These are phyloP conservation scores for Leptosphaerulina australis DNA, from an alignment of 2,329 filamentous ascomycete species.

Conservation along the genomic window DNA sequence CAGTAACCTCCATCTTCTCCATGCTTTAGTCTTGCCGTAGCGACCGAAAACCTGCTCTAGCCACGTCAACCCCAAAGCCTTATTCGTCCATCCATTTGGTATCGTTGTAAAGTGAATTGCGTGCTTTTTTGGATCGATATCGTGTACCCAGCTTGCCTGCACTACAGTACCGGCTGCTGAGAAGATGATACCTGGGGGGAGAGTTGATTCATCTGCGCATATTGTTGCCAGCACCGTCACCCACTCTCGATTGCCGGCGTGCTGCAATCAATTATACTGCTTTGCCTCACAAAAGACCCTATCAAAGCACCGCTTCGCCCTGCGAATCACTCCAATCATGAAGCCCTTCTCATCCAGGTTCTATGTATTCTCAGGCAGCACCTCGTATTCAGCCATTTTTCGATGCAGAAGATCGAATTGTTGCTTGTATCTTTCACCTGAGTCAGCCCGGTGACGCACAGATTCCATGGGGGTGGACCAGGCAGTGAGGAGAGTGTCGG, in stretches of 20 bases:
- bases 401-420: background rate
- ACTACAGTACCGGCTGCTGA: conserved; percentile 2
- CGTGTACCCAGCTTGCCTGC: conserved; percentile 12
- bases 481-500: no score
- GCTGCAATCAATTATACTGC: background rate
- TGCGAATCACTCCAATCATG: background rate
- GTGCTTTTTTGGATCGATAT: conserved; percentile 4
- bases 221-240: conserved; percentile 17
- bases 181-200: conserved; percentile 19
- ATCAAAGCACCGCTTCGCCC: background rate
- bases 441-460: background rate
- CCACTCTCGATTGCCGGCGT: conserved; percentile 15
- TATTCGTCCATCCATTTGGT: conserved; percentile 1
- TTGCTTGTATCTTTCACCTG: background rate
- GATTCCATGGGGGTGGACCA: no score
- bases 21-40: conserved; percentile 17
- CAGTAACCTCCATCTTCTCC: conserved; percentile 14
- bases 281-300: background rate
- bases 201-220: conserved; percentile 13
- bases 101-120: background rate
- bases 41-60: conserved; percentile 13
- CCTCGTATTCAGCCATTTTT: background rate
- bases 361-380: background rate
- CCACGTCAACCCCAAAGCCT: background rate
- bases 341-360: background rate